Conservation (phyloP, 1,284 basidiomycete species). For the Fomitopsis pinicola region DNA sequence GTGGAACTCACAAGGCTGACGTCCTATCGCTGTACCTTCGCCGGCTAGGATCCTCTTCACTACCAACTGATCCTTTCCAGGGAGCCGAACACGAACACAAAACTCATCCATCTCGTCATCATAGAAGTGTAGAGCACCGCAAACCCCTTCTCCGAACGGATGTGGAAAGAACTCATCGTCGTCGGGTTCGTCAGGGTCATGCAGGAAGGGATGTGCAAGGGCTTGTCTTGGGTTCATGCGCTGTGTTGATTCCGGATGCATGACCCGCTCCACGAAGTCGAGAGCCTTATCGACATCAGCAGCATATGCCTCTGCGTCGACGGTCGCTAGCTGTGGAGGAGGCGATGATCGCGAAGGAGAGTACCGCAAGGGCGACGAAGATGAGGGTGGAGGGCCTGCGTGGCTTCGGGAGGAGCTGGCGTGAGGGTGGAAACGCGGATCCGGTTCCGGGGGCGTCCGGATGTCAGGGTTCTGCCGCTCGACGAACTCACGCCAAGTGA, state of each 20-base stretch:
- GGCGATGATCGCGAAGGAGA: constrained; percentile 22
- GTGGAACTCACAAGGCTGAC: constrained; percentile 68
- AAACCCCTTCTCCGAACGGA: constrained; percentile 60
- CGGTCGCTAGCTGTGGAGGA: constrained; percentile 14
- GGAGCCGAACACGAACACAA: constrained; percentile 38
- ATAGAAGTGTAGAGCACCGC: constrained; percentile 51
- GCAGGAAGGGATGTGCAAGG: constrained; percentile 76
- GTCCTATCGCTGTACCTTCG: constrained; percentile 67
- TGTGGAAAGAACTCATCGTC: constrained; percentile 70
- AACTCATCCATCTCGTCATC: constrained; percentile 55
- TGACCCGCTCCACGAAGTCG: constrained; percentile 65
- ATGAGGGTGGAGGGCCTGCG: constrained; percentile 28
- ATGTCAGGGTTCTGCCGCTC: constrained; percentile 75
- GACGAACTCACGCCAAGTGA: constrained; percentile 70
- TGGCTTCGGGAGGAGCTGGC: constrained; percentile 13
- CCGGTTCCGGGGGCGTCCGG: constrained; percentile 48
- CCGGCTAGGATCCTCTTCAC: constrained; percentile 50
- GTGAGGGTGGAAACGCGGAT: constrained; percentile 54
- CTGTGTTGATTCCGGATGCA: constrained; percentile 72
- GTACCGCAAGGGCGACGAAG: constrained; percentile 20
- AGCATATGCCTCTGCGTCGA: constrained; percentile 37
- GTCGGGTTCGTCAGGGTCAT: constrained; percentile 31
- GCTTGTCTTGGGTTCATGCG: constrained; percentile 75
- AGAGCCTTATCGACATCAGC: constrained; percentile 64
- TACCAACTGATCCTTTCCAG: constrained; percentile 24